Conservation (phyloP, 805 yeast genomes). For the Wickerhamiella azyma region DNA sequence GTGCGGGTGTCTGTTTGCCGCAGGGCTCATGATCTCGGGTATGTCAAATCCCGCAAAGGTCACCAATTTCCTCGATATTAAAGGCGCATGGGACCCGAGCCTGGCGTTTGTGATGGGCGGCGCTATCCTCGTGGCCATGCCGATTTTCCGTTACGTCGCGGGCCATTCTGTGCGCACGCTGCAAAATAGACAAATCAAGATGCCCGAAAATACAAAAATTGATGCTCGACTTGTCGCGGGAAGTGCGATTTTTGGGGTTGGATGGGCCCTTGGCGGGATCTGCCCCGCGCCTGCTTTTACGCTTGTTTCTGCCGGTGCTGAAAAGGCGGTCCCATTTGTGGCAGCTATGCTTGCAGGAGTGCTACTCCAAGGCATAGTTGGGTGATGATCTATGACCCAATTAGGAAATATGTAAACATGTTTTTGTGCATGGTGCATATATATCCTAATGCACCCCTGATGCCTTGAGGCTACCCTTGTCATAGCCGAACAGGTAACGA, state of each 20-base stretch:
- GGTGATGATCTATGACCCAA: background rate
- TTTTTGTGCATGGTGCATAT: background rate
- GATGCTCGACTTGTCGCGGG: constrained; percentile 4
- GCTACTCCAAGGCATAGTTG: background rate
- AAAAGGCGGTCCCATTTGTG: background rate
- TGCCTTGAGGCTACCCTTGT: too few species aligned
- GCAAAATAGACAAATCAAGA: background rate
- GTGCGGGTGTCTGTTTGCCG: constrained; percentile 3
- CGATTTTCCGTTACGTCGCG: constrained; percentile 4
- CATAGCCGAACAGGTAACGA: too few species aligned
- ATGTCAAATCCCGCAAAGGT: constrained; percentile 8
- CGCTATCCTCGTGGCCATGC: constrained; percentile 6
- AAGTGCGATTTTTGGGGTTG: constrained; percentile 3
- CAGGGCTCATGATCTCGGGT: constrained; percentile 3
- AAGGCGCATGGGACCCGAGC: constrained; percentile 8
- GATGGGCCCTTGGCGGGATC: constrained; percentile 9
- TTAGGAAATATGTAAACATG: constrained; percentile 6
- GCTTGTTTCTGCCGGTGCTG: background rate
- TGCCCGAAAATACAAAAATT: constrained; percentile 1
- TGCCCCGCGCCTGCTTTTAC: constrained; percentile 10
- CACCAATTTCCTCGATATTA: constrained; percentile 1
- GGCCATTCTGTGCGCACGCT: background rate
- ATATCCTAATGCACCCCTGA: background rate
- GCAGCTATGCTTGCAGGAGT: constrained; percentile 4
- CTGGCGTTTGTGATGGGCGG: constrained; percentile 9